phyloP scores from a whole-genome alignment of 495 filamentous ascomycete genomes.

The Staphylotrichum longicolle region DNA sequence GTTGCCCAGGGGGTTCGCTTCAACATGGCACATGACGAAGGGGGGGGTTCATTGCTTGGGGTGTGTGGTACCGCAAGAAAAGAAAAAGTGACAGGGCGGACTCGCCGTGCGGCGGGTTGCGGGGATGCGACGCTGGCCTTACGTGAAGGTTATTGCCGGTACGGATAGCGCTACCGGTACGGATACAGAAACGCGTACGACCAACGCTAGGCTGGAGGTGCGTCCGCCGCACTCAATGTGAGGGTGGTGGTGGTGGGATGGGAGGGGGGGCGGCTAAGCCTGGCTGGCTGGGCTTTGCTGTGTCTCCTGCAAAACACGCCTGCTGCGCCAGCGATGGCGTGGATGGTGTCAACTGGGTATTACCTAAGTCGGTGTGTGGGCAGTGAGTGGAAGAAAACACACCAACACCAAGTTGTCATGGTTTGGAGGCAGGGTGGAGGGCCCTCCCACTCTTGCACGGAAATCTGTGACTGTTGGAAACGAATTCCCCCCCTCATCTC shows the following conservation, averaged over 20 bases:
- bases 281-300: neutral
- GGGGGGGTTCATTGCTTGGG: no score
- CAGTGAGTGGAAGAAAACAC: neutral
- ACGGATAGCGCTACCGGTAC: neutral
- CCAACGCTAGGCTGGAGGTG: conserved; percentile 1
- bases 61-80: no score
- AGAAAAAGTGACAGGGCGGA: conserved; percentile 1
- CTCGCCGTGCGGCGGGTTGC: conserved; percentile 13
- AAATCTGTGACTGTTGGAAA: conserved; percentile 9
- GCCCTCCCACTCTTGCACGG: neutral
- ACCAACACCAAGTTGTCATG: neutral
- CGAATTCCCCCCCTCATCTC: neutral
- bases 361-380: neutral
- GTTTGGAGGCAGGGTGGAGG: neutral
- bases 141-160: conserved; percentile 10
- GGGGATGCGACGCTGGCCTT: conserved; percentile 18
- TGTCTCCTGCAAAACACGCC: conserved; percentile 6
- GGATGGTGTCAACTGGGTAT: conserved; percentile 19
- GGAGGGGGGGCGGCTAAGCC: neutral
- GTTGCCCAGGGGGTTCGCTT: neutral
- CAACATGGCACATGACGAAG: neutral
- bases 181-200: neutral
- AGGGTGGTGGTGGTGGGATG: neutral
- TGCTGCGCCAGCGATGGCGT: conserved; percentile 21
- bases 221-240: neutral